phyloP scores from a whole-genome alignment of 2,329 filamentous ascomycete genomes.

The Aspergillus chevalieri region DNA sequence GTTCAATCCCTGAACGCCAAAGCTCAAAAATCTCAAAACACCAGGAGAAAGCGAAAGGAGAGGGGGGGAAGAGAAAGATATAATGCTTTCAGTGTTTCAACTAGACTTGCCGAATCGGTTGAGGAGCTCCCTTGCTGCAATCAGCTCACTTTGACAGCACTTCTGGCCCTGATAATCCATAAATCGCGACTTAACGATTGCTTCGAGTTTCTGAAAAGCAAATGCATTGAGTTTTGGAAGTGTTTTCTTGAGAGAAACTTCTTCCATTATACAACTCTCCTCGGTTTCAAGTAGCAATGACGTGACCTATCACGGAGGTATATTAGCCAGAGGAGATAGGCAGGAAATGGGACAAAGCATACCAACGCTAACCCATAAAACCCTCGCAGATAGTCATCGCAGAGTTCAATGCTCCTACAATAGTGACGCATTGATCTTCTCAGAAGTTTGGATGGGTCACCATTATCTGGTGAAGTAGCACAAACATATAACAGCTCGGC shows the following conservation, averaged over 20 bases:
- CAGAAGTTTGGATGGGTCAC: conserved; percentile 46
- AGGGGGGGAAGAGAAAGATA: neutral
- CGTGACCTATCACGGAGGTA: conserved; percentile 17
- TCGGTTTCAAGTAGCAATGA: conserved; percentile 17
- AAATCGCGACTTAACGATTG: conserved; percentile 31
- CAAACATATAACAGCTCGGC: conserved; percentile 78
- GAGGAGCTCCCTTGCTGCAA: conserved; percentile 37
- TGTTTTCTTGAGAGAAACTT: conserved; percentile 16
- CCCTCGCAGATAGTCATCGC: conserved; percentile 83
- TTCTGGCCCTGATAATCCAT: conserved; percentile 24
- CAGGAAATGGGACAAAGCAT: conserved; percentile 21
- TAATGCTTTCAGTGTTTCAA: conserved; percentile 2
- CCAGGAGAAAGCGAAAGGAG: neutral
- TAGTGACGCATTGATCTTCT: conserved; percentile 76
- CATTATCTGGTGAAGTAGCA: conserved; percentile 30
- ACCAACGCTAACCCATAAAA: conserved; percentile 87
- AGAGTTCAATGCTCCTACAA: conserved; percentile 85
- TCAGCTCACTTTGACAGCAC: conserved; percentile 33
- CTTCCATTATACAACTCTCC: conserved; percentile 4
- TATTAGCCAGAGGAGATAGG: neutral
- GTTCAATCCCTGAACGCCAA: too few species aligned
- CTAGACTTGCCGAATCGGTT: conserved; percentile 16
- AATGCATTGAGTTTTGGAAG: conserved; percentile 30
- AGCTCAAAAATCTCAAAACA: too few species aligned
- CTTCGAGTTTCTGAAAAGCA: conserved; percentile 30